phyloP scores from a whole-genome alignment of 306 rosid genomes.

The Quillaja saponaria region DNA sequence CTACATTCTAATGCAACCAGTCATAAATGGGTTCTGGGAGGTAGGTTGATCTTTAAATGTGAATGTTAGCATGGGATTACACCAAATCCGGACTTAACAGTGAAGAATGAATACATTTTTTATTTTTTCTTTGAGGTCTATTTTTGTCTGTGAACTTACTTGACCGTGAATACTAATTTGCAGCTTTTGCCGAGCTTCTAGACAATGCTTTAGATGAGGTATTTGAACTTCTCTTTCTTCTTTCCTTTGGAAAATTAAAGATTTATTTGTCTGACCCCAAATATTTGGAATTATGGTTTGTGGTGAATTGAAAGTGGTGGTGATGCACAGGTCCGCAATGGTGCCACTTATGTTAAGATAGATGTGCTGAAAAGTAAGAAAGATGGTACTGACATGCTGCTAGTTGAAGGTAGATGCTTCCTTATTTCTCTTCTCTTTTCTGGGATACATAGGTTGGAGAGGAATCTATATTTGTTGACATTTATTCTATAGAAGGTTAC shows the following conservation, averaged over 20 bases:
- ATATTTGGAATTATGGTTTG: too few species aligned
- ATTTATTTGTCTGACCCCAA: too few species aligned
- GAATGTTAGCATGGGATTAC: too few species aligned
- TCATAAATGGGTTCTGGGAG: constrained; percentile 79
- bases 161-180: constrained; percentile 22
- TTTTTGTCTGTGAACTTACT: constrained; percentile 5
- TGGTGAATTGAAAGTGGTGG: too few species aligned
- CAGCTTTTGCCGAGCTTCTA: constrained; percentile 67
- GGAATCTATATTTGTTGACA: too few species aligned
- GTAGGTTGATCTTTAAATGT: constrained; percentile 20
- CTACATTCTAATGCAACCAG: constrained; percentile 70
- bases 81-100: too few species aligned
- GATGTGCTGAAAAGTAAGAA: constrained; percentile 49
- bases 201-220: constrained; percentile 70
- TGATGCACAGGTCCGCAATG: constrained; percentile 54
- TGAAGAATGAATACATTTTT: neutral
- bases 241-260: too few species aligned
- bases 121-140: neutral
- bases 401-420: constrained; percentile 47
- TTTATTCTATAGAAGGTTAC: too few species aligned
- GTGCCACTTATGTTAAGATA: constrained; percentile 54
- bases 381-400: constrained; percentile 44
- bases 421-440: too few species aligned
- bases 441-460: too few species aligned
- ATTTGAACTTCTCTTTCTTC: too few species aligned